Evolutionary conservation across 2,329 filamentous ascomycete genomes (phyloP), one percentile per base, ranked within the genome.

Genomic region (Mycosphaerella sp.): DNA sequence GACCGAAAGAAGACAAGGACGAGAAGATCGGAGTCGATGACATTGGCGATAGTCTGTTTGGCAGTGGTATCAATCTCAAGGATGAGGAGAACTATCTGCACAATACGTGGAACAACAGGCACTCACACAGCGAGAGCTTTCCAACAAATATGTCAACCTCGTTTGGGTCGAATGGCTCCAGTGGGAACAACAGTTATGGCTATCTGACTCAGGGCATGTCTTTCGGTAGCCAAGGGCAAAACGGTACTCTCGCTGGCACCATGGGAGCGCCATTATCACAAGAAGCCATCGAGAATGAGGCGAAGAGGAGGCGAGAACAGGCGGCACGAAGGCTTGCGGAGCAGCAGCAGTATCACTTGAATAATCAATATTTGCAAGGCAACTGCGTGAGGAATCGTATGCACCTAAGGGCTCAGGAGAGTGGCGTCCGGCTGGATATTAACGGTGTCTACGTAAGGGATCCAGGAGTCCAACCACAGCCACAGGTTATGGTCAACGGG

Each of bases 41-140:
- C 64, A 80, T 91, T 44, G 88, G 86, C 60, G 91, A 96, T 72
- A 87, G 90, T 48, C 73, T 95, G 51, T 85, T 85, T 14, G 88
- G 87, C 14, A 92, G 89, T 12, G 90, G 89, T 47, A 89, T 96
- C 59, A 88, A 95, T 73, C 73, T 95, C 45, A 84, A 86, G 55
- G 89, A 89, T 60, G 91, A 95, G 70, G 89, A 95, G 66, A 87
- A 90, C 63, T 87, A 83, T 61, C 78, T 93, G 69, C 84, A 88
- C 43, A 83, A 82, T 55, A 76, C 83, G 53, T 85, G 83, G 66
- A 79, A 81, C 43, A 73, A 72, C 66, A 66, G 75, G 66, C 66
- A 78, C 66, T 50, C 54, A 12, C 45, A 58, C 23, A 61, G 56
- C 23, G 63, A 67, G 42, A 67, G 65, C 57, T 68, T 67, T 43